Conservation (phyloP, 1,284 basidiomycete species). For the Polyporus tsugae region DNA sequence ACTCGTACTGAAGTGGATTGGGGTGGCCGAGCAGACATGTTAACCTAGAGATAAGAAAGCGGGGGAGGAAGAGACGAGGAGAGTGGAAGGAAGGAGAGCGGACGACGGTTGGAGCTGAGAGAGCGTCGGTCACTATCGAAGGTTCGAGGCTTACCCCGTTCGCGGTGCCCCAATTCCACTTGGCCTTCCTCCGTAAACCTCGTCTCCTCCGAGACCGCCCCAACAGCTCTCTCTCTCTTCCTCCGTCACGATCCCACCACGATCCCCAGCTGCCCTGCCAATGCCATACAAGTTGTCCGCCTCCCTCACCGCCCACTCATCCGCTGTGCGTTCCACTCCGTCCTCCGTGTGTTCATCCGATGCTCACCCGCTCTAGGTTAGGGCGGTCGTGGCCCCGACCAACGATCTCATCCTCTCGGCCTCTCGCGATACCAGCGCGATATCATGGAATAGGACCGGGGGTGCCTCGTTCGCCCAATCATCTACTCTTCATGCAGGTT, state of each 20-base stretch:
- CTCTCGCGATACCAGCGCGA: slow-evolving; percentile 90
- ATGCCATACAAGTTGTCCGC: slow-evolving; percentile 91
- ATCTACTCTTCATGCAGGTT: slow-evolving; percentile 70
- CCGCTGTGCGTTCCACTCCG: slow-evolving; percentile 66
- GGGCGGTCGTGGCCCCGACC: slow-evolving; percentile 74
- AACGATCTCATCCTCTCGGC: slow-evolving; percentile 83
- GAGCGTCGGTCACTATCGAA: slow-evolving; percentile 37
- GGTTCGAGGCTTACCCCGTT: slow-evolving; percentile 35
- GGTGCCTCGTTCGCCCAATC: slow-evolving; percentile 60
- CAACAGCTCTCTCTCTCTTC: slow-evolving; percentile 28
- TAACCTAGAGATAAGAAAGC: not conserved
- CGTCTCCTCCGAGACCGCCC: slow-evolving; percentile 23
- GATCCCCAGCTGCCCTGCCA: slow-evolving; percentile 26
- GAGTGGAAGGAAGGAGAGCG: not conserved
- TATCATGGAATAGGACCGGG: slow-evolving; percentile 78
- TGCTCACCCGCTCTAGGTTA: slow-evolving; percentile 63
- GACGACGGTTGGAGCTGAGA: slow-evolving; percentile 5
- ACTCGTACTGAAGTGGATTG: not conserved
- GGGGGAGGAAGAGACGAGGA: not conserved
- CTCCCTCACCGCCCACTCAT: slow-evolving; percentile 72
- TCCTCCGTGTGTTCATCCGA: slow-evolving; percentile 20
- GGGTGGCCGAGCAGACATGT: not conserved
- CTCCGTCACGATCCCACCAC: slow-evolving; percentile 34
- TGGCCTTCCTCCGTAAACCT: slow-evolving; percentile 28
- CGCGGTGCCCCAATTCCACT: slow-evolving; percentile 36